Evolutionary conservation across 768 basidiomycete genomes (phyloP), one percentile per base, ranked within the genome.

Genomic region (Rhizopogon rudus): DNA sequence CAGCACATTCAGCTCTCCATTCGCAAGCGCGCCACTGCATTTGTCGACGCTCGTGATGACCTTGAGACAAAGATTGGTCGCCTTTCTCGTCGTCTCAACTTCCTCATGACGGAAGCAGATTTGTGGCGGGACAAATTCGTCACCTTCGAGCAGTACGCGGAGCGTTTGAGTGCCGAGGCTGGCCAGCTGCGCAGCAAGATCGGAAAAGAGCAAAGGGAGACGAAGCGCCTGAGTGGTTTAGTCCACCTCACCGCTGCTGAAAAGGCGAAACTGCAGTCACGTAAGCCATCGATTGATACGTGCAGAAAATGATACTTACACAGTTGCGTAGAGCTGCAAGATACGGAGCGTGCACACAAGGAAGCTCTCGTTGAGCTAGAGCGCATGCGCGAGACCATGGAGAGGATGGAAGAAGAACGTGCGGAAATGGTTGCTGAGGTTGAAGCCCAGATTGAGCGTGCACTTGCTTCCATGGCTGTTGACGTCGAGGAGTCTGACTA

Each of bases 81-180:
- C 41, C 78, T 93, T 31, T 88, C 86, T 43, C 81, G 91, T 52
- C 79, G 92, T 48, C 81, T 94, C 60, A 93, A 93, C 73, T 94
- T 93, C 77, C 76, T 94, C 63, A 91, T 93, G 88, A 91, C 91
- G 1, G 91, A 93, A 70, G 85, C 84, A 5, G 91, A 93, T 63
- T 72, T 93, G 45, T 96, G 93, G 93, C 78, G 92, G 57, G 88
- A 93, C 71, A 95, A 94, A 66, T 96, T 96, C 62, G 89, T 94
- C 50, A 88, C 89, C 13, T 96, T 97, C 61, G 94, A 97, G 69
- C 86, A 88, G 69, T 94, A 95, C 66, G 93, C 94, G 7, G 93
- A 95, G 75, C 88, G 89, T 65, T 79, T 97, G 31, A 91, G 89
- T 62, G 79, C 77, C 16, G 94, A 97, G 71, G 93, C 93, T 39